Percentiles rank a stretch among this genome's conserved stretches.
Evolutionary conservation across 2,329 filamentous ascomycete species (phyloP).

Genomic region (Neurospora sp.): DNA sequence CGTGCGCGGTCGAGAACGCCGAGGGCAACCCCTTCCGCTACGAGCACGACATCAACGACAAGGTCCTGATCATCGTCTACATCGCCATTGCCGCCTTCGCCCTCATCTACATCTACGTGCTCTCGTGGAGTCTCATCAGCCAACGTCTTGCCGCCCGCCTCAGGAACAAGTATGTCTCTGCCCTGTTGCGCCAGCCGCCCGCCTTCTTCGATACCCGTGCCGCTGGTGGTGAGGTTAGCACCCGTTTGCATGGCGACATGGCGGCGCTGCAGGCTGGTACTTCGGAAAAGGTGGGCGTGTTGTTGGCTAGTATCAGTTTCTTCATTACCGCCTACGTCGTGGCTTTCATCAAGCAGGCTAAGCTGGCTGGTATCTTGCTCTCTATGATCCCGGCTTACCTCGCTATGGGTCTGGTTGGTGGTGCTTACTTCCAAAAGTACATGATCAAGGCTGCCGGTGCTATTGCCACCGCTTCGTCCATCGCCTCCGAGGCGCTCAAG

Average conservation of each 20-base stretch:
- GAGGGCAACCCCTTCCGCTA: slow-evolving; percentile 10
- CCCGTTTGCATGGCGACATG: slow-evolving; percentile 55
- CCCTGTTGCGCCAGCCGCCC: slow-evolving; percentile 50
- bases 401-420: slow-evolving; percentile 45
- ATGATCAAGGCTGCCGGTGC: slow-evolving; percentile 38
- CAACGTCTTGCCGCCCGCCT: slow-evolving; percentile 54
- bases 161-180: slow-evolving; percentile 48
- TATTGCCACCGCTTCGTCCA: slow-evolving; percentile 47
- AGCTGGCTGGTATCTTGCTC: slow-evolving; percentile 53
- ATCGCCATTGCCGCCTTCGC: slow-evolving; percentile 53
- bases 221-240: slow-evolving; percentile 51
- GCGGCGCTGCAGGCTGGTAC: slow-evolving; percentile 57
- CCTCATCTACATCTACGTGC: slow-evolving; percentile 53
- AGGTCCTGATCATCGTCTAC: slow-evolving; percentile 41
- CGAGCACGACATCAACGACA: slow-evolving; percentile 15
- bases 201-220: slow-evolving; percentile 51
- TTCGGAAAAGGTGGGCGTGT: slow-evolving; percentile 60
- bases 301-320: slow-evolving; percentile 51
- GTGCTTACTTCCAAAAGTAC: slow-evolving; percentile 43
- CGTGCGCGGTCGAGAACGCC: slow-evolving; percentile 25
- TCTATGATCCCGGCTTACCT: slow-evolving; percentile 54
- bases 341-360: slow-evolving; percentile 53
- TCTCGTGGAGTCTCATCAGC: slow-evolving; percentile 54
- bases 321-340: slow-evolving; percentile 59
- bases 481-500: slow-evolving; percentile 51